Evolutionary conservation across 1,284 basidiomycete genomes (phyloP), one percentile per base, ranked within the genome.

Genomic region (Fomitopsis palustris): DNA sequence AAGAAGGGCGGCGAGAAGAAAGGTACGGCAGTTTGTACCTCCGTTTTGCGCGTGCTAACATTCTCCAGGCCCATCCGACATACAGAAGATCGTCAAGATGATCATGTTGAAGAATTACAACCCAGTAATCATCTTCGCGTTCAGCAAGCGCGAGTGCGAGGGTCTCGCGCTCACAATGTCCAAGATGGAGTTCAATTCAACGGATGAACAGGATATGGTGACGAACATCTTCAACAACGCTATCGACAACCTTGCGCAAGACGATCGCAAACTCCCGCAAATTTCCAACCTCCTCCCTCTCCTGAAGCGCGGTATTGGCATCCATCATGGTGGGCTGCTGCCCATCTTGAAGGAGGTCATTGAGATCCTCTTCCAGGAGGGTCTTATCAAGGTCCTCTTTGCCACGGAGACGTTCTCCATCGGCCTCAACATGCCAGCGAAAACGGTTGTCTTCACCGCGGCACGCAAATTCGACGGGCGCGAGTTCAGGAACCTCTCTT

Each of bases 341-440:
- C 97, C 97, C 2, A 97, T 99, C 64, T 82, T 99, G 56, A 99
- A 99, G 74, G 97, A 99, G 72, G 96, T 98, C 54, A 98, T 99
- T 74, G 97, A 99, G 76, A 98, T 99, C 64, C 82, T 99, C 35
- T 99, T 99, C 81, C 96, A 99, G 71, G 97, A 99, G 71, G 96
- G 97, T n/a, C 81, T 99, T 56, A 95, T 99, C 80, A 99, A 99
- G 74, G 95, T 96, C 23, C 85, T 99, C 39, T 99, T 99, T 69
- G 97, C 97, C 2, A 99, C 97, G 0, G 97, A 99, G 76, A 99
- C 97, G 0, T 99, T 99, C 79, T 98, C 96, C 4, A 99, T 99
- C 67, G 96, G 97, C 58, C 81, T 99, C 55, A 99, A 99, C 77
- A 99, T 99, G 97, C 97, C 97, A 12, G 97, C 97, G 37, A 98